Evolutionary conservation across 1,139 yeast genomes (phyloP).

Genomic region (Scheffersomyces insectosa): DNA sequence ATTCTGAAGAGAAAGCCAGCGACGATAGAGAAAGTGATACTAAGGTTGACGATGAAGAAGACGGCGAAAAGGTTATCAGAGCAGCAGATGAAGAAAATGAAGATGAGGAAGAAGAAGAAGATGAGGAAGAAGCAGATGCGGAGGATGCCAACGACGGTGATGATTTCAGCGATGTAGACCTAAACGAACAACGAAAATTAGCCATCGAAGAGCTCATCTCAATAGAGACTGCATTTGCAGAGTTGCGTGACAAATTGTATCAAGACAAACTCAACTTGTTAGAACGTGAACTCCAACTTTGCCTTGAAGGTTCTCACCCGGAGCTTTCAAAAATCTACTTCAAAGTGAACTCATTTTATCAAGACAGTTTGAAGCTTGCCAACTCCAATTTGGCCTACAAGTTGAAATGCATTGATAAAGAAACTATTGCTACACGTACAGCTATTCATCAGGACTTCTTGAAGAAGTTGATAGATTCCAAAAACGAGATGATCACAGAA

Average conservation of each 20-base stretch:
- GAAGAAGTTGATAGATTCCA: constrained; percentile 67
- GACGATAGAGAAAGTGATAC: constrained; percentile 18
- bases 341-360: constrained; percentile 70
- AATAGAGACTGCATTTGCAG: constrained; percentile 85
- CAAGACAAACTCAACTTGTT: constrained; percentile 73
- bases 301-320: constrained; percentile 90
- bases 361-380: constrained; percentile 67
- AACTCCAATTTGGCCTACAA: constrained; percentile 70
- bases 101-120: constrained; percentile 21
- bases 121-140: constrained; percentile 26
- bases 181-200: constrained; percentile 53
- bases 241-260: constrained; percentile 73
- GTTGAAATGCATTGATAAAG: constrained; percentile 72
- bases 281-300: constrained; percentile 82
- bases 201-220: constrained; percentile 71
- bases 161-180: constrained; percentile 35
- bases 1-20: constrained; percentile 7
- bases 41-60: constrained; percentile 15
- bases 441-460: constrained; percentile 83
- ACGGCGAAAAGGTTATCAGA: constrained; percentile 7
- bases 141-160: constrained; percentile 17
- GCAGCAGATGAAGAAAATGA: constrained; percentile 13
- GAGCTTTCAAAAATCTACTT: constrained; percentile 67
- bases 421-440: constrained; percentile 77
- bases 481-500: constrained; percentile 62